Base-by-base conservation (phyloP, 163 green algal species). In the Coccomyxa subellipsoidea region DNA sequence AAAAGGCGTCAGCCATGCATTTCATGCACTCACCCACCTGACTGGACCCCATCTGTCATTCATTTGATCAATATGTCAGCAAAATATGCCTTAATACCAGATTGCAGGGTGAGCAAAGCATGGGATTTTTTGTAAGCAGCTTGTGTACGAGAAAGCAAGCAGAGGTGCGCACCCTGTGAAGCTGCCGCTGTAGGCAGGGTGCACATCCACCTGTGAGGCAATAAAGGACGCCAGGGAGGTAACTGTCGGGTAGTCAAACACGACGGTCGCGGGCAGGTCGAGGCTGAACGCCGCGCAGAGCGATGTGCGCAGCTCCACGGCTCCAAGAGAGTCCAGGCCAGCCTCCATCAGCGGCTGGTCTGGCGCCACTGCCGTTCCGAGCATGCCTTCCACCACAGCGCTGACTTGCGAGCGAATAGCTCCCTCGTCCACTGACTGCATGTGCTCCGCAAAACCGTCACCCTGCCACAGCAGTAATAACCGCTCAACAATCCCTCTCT, bases 201-300 rank as follows among this genome's bases (percentile, higher is more conserved):
- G 47, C 47, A 59, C 47, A 18, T 59, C 47, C 47, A 59, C 23
- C 4, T 27, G 47, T 1, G 47, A 59, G 47, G 66, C 81, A n/a
- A 92, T 76, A 40, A 87, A 90, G 0, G 37, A 70, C 2, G 85
- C 82, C 8, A 96, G 78, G 9, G 85, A 88, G 2, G 66, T 69
- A 4, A 89, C 76, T n/a, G 86, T 95, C 35, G 93, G 92, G 83
- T 94, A 93, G 84, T 97, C 93, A 83, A 97, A 94, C 15, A 92
- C 82, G 32, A 94, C 66, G 7, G 93, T 96, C 35, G 81, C 80
- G 10, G 92, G 90, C 77, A 96, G 87, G 70, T 88, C 81, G 38
- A 94, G 38, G 7, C 78, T 81, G 59, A 93, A 78, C 9, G 59
- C 36, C 9, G 81, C 79, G 78, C 91, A 90, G 39, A 98, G 85